A percentile compares a stretch with the other conserved stretches of the same genome.
Evolutionary conservation across 208 protist species (phyloP).

Genomic region (Trypanosoma rangeli): DNA sequence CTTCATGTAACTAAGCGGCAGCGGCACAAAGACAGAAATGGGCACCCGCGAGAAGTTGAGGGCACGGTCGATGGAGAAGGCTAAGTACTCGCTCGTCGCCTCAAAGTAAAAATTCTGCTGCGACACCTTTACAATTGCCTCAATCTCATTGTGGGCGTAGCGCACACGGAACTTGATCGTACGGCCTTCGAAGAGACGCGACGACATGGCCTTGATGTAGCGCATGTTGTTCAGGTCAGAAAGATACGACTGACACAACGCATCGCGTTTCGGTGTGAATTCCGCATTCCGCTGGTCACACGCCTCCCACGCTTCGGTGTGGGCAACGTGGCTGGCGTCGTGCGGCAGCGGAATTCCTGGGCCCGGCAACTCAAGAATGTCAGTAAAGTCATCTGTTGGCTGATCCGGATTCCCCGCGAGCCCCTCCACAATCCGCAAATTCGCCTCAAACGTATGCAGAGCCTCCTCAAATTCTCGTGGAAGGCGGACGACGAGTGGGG

Average conservation of each 20-base stretch:
- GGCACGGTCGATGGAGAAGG: conserved; percentile 63
- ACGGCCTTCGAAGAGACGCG: conserved; percentile 53
- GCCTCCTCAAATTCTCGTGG: conserved; percentile 25
- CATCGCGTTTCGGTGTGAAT: conserved; percentile 59
- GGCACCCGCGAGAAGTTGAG: conserved; percentile 71
- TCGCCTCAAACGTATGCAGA: conserved; percentile 34
- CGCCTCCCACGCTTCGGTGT: conserved; percentile 36
- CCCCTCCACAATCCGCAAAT: conserved; percentile 38
- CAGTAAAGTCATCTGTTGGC: conserved; percentile 53
- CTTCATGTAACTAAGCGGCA: conserved; percentile 76
- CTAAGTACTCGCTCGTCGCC: conserved; percentile 69
- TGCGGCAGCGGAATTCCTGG: conserved; percentile 47
- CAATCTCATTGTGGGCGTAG: conserved; percentile 77
- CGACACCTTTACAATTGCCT: conserved; percentile 79
- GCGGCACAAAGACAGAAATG: conserved; percentile 49
- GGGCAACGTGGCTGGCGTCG: conserved; percentile 31
- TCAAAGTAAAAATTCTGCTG: conserved; percentile 84
- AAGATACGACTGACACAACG: conserved; percentile 69
- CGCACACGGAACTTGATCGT: conserved; percentile 81
- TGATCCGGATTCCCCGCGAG: conserved; percentile 61
- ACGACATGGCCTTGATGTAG: conserved; percentile 71
- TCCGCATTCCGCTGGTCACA: conserved; percentile 71
- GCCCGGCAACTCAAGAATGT: conserved; percentile 51
- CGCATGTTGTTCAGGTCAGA: conserved; percentile 77
- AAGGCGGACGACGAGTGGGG: background rate